Conservation (phyloP, 805 yeast species). For the Starmera amethionina region DNA sequence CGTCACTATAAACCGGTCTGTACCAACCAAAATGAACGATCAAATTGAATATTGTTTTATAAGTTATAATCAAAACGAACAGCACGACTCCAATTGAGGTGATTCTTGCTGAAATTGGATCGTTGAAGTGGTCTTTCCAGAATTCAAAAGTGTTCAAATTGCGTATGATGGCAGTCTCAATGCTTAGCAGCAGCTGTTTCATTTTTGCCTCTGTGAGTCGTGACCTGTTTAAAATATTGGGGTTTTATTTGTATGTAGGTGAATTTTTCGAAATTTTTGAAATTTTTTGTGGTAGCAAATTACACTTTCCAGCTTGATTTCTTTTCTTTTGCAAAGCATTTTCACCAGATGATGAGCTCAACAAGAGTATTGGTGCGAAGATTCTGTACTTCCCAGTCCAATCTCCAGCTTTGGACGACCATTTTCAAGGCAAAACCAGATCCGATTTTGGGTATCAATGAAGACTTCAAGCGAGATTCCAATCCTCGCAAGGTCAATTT, state of each 20-base stretch:
- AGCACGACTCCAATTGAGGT: constrained; percentile 15
- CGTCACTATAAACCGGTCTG: no score
- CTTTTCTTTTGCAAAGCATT: no score
- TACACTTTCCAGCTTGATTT: no score
- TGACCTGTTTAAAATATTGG: no score
- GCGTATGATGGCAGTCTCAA: constrained; percentile 1
- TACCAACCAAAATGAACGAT: constrained; percentile 21
- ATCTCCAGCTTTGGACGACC: constrained; percentile 20
- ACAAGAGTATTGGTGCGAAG: no score
- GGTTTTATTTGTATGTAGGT: no score
- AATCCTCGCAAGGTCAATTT: constrained; percentile 45
- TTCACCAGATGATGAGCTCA: no score
- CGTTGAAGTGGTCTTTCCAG: constrained; percentile 14
- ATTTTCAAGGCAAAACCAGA: constrained; percentile 69
- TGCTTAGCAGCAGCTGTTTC: no score
- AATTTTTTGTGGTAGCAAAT: no score
- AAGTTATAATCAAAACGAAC: constrained; percentile 15
- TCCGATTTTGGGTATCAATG: constrained; percentile 74
- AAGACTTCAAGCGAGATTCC: constrained; percentile 58
- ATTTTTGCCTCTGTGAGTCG: no score
- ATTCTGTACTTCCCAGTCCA: no score
- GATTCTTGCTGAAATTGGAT: constrained; percentile 13
- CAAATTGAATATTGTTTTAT: constrained; percentile 31
- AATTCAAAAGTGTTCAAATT: constrained; percentile 3
- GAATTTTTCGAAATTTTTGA: no score